Evolutionary conservation across 1,284 basidiomycete species (phyloP), one percentile per base, ranked within the genome.

Genomic region (Sporisorium reilianum): DNA sequence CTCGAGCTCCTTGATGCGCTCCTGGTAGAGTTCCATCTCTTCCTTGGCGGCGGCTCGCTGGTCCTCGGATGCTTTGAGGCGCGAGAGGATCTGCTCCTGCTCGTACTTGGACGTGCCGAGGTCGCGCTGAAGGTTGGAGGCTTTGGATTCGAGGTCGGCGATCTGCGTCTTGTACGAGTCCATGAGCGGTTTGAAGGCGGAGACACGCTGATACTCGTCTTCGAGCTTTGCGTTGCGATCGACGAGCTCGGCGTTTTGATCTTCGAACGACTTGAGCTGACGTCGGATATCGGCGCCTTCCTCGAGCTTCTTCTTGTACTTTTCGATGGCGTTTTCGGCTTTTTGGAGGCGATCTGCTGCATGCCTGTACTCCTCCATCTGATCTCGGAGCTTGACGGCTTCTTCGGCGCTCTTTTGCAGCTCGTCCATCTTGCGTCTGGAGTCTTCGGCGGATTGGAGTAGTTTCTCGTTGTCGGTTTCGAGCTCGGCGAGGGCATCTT

Each of bases 291-390:
- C 93, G 3, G 93, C 93, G 5, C 91, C 90, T 84, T 97, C 96
- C 79, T 98, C 96, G 5, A 98, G 88, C 86, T 98, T 98, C 88
- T 94, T 96, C 88, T 96, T 96, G 87, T 97, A 97, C 85, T 98
- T 99, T 85, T 98, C 95, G 89, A 97, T 94, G 34, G 96, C 95
- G 80, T 96, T 96, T 85, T 98, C 96, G 7, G 91, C 92, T 87
- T 96, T 97, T 80, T 93, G 91, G 34, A 95, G 87, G 70, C 91
- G 92, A 78, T 97, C 96, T 4, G 93, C 92, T 5, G 93, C 91
- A 85, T 97, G 94, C 28, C 64, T 59, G 52, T 75, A 63, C 23
- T 98, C 96, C 81, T 99, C 96, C 1, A 97, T 88, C 85, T 97
- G 91, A 81, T 98, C 96, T 82, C 94, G 95, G 64, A 98, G 87